A percentile compares a stretch with the other conserved stretches of the same genome.
phyloP scores from a whole-genome alignment of 441 rosid species.

The Erodium trifolium region DNA sequence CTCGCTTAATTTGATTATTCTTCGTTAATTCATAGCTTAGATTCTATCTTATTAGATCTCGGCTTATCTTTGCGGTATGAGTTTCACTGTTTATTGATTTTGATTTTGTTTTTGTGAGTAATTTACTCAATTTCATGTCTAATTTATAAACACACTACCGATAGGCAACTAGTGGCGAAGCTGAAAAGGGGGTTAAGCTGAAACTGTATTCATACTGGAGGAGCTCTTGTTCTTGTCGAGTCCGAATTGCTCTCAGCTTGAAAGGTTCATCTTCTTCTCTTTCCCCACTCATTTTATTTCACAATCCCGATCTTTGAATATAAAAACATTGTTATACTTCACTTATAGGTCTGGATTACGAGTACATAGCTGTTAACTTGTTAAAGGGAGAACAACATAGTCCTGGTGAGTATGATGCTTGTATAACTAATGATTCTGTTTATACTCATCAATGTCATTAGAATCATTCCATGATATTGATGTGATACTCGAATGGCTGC shows the following conservation, averaged over 20 bases:
- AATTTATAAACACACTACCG: neutral
- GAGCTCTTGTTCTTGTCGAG: constrained; percentile 7
- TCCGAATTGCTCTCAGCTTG: constrained; percentile 2
- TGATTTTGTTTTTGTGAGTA: too few species aligned
- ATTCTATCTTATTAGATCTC: too few species aligned
- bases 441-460: too few species aligned
- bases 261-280: neutral
- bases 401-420: constrained; percentile 33
- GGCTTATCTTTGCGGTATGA: neutral
- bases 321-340: neutral
- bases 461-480: too few species aligned
- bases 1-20: neutral
- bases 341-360: constrained; percentile 43
- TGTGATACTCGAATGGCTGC: too few species aligned
- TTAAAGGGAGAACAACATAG: constrained; percentile 37
- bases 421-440: too few species aligned
- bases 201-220: constrained; percentile 1
- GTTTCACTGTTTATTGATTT: too few species aligned
- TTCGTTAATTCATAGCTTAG: neutral
- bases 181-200: neutral
- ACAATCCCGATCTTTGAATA: neutral
- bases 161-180: neutral
- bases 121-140: neutral
- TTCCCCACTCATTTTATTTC: neutral
- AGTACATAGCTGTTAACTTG: constrained; percentile 55